Evolutionary conservation across 2,329 filamentous ascomycete species (phyloP).

Genomic region (Acarospora socialis): DNA sequence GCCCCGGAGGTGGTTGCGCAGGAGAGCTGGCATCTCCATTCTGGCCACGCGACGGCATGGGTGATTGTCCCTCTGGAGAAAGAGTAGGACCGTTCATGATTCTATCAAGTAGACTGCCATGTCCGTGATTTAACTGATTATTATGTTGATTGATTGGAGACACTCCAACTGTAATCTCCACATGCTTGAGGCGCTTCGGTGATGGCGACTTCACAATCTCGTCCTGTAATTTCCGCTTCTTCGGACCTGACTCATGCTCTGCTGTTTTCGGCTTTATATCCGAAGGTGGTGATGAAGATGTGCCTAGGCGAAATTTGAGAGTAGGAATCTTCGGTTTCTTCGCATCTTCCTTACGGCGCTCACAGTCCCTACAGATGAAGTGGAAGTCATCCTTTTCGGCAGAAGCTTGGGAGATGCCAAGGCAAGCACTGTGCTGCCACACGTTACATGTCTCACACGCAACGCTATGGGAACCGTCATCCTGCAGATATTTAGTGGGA

Average conservation of each 20-base stretch:
- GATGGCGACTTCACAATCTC: slow-evolving; percentile 6
- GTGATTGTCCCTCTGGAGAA: slow-evolving; percentile 31
- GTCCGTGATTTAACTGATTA: slow-evolving; percentile 12
- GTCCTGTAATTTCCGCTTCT: slow-evolving; percentile 9
- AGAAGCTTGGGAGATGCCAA: slow-evolving; percentile 62
- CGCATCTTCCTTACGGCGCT: slow-evolving; percentile 48
- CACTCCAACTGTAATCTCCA: slow-evolving; percentile 1
- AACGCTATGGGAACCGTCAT: slow-evolving; percentile 87
- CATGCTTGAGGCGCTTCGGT: slow-evolving; percentile 11
- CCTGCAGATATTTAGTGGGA: slow-evolving; percentile 31
- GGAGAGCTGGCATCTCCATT: too few relatives aligned
- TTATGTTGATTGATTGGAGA: slow-evolving; percentile 6
- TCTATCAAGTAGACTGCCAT: slow-evolving; percentile 15
- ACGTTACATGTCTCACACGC: slow-evolving; percentile 88
- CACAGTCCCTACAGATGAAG: slow-evolving; percentile 71
- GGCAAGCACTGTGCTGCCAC: slow-evolving; percentile 93
- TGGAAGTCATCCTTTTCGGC: slow-evolving; percentile 78
- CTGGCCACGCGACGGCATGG: too few relatives aligned
- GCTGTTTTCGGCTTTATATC: slow-evolving; percentile 10
- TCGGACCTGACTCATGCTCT: slow-evolving; percentile 10
- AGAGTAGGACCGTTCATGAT: slow-evolving; percentile 30
- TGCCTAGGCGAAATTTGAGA: slow-evolving; percentile 42
- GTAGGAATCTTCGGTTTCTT: slow-evolving; percentile 48
- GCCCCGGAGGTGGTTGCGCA: too few relatives aligned
- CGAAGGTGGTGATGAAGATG: slow-evolving; percentile 33